phyloP scores from a whole-genome alignment of 2,329 filamentous ascomycete genomes.

The Knoxdaviesia capensis region DNA sequence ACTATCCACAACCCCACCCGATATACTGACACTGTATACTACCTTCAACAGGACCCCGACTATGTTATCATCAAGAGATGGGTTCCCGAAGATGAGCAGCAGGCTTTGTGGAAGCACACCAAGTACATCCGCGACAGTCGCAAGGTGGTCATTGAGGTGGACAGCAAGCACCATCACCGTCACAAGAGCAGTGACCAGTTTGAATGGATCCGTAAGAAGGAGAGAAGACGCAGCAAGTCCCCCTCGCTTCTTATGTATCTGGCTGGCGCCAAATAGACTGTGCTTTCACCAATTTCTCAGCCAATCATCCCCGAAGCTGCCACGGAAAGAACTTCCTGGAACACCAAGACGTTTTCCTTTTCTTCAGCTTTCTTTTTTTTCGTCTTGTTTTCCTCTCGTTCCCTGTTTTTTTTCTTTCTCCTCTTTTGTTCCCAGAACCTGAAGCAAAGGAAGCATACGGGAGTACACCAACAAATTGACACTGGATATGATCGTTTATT shows the following conservation, averaged over 20 bases:
- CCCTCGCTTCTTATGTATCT: conserved; percentile 36
- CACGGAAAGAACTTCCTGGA: too few species aligned
- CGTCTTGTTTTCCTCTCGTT: not conserved
- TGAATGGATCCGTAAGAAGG: conserved; percentile 38
- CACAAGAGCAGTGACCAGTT: conserved; percentile 19
- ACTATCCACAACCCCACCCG: not conserved
- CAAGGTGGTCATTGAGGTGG: conserved; percentile 27
- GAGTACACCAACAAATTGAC: too few species aligned
- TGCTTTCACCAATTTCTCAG: not conserved
- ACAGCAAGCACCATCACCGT: conserved; percentile 19
- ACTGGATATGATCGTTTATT: too few species aligned
- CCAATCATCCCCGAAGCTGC: too few species aligned
- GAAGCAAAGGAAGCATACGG: too few species aligned
- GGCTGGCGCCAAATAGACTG: conserved; percentile 22
- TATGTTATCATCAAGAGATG: conserved; percentile 56
- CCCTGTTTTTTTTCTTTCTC: not conserved
- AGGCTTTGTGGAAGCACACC: conserved; percentile 54
- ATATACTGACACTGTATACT: conserved; percentile 11
- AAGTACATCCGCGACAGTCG: conserved; percentile 38
- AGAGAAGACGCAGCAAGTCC: conserved; percentile 33
- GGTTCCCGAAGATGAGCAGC: conserved; percentile 52
- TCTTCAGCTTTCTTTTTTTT: not conserved
- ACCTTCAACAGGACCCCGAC: conserved; percentile 31
- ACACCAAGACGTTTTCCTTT: not conserved
- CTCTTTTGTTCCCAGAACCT: not conserved